Percentiles rank a stretch among this genome's conserved stretches.
Conservation (phyloP, 257 asterid species). For the Anisodus tanguticus region DNA sequence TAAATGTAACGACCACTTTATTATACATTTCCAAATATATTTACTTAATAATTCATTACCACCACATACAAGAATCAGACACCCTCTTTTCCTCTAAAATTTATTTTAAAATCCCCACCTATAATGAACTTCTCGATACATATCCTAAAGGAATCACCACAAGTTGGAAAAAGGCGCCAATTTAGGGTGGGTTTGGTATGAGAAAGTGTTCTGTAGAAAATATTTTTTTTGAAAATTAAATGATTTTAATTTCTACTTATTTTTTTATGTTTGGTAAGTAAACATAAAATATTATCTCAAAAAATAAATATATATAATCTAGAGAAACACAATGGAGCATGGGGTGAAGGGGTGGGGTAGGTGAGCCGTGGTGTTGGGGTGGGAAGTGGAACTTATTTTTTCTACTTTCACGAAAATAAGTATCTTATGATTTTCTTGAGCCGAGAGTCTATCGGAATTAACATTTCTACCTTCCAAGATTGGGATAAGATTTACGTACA, state of each 20-base stretch:
- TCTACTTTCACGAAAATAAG: neutral
- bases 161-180: slow-evolving; percentile 5
- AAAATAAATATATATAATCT: neutral
- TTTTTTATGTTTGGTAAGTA: neutral
- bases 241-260: neutral
- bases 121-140: neutral
- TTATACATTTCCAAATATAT: neutral
- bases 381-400: neutral
- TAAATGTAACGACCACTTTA: slow-evolving; percentile 21
- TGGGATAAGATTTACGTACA: too few species aligned
- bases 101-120: neutral
- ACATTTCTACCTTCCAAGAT: too few species aligned
- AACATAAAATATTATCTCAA: too few species aligned
- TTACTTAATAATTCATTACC: neutral
- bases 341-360: neutral
- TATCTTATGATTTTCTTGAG: neutral
- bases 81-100: neutral
- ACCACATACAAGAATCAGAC: neutral
- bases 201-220: neutral
- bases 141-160: slow-evolving; percentile 45
- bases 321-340: neutral
- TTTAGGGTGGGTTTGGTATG: neutral
- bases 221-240: neutral
- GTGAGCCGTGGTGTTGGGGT: neutral
- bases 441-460: too few species aligned